phyloP scores from a whole-genome alignment of 2,329 filamentous ascomycete species.

The Phymatotrichopsis omnivora region DNA sequence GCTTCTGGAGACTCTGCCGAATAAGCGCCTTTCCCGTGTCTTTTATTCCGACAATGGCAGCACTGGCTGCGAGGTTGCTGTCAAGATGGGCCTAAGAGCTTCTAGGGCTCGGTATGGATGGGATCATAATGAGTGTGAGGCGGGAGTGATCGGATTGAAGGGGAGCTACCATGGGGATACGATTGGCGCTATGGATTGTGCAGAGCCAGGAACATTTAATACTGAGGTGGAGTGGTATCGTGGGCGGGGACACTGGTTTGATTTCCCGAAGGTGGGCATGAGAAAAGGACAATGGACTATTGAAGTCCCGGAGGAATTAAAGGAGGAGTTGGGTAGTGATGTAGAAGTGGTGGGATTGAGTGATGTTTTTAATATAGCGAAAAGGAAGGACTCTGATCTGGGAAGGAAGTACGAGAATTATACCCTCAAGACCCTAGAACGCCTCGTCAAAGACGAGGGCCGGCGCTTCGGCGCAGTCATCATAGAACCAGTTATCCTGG shows the following conservation, averaged over 20 bases:
- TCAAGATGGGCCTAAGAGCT: slow-evolving; percentile 74
- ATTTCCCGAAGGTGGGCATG: slow-evolving; percentile 63
- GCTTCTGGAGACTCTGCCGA: slow-evolving; percentile 50
- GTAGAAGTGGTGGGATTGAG: slow-evolving; percentile 42
- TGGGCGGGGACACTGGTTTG: slow-evolving; percentile 70
- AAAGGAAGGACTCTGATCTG: slow-evolving; percentile 40
- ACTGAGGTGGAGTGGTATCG: slow-evolving; percentile 79
- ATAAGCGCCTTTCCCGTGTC: slow-evolving; percentile 56
- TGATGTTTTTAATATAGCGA: slow-evolving; percentile 51
- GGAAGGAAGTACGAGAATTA: slow-evolving; percentile 49
- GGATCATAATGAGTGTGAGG: slow-evolving; percentile 45
- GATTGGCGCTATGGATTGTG: slow-evolving; percentile 77
- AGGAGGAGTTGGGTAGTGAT: slow-evolving; percentile 39
- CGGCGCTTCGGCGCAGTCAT: slow-evolving; percentile 66
- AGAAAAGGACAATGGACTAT: slow-evolving; percentile 56
- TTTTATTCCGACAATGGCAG: slow-evolving; percentile 82
- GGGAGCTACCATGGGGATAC: slow-evolving; percentile 83
- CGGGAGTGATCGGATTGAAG: slow-evolving; percentile 63
- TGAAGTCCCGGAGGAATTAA: slow-evolving; percentile 44
- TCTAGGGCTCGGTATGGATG: slow-evolving; percentile 56
- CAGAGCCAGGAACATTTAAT: slow-evolving; percentile 67
- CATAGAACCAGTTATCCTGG: slow-evolving; percentile 69
- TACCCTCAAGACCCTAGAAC: slow-evolving; percentile 47
- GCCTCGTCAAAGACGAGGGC: slow-evolving; percentile 45
- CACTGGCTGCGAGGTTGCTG: slow-evolving; percentile 70